Conservation (phyloP, 805 yeast species). For the Kodamaea hsintzibuensis region DNA sequence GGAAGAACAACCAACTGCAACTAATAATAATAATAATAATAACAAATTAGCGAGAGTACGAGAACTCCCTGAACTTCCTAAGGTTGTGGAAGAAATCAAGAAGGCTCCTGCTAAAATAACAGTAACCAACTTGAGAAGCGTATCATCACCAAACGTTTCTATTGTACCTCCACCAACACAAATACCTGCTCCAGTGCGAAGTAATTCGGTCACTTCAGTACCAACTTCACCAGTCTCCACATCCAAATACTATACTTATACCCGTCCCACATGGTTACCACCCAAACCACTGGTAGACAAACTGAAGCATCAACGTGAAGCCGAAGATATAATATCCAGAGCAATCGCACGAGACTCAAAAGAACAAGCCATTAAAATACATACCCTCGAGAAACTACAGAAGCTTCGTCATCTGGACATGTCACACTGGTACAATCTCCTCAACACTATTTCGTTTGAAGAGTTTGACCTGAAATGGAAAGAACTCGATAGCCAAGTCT, state of each 20-base stretch:
- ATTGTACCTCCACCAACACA: background rate
- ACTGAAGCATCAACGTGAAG: conserved; percentile 53
- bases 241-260: conserved; percentile 37
- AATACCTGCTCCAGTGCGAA: background rate
- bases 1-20: background rate
- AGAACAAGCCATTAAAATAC: conserved; percentile 29
- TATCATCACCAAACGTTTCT: conserved; percentile 6
- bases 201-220: background rate
- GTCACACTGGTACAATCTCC: conserved; percentile 18
- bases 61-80: background rate
- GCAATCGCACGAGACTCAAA: conserved; percentile 43
- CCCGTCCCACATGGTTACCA: conserved; percentile 67
- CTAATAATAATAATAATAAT: too few relatives aligned
- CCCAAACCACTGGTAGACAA: conserved; percentile 60
- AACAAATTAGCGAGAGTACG: background rate
- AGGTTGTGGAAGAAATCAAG: background rate
- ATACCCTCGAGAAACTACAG: conserved; percentile 30
- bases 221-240: conserved; percentile 4
- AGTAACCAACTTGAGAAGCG: conserved; percentile 4
- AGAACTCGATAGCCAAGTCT: conserved; percentile 14
- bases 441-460: conserved; percentile 9
- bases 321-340: conserved; percentile 42
- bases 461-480: conserved; percentile 12
- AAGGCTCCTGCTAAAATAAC: background rate
- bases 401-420: conserved; percentile 39